A percentile compares a stretch with the other conserved stretches of the same genome.
phyloP scores from a whole-genome alignment of 495 filamentous ascomycete genomes.

The Tuber melanosporum region DNA sequence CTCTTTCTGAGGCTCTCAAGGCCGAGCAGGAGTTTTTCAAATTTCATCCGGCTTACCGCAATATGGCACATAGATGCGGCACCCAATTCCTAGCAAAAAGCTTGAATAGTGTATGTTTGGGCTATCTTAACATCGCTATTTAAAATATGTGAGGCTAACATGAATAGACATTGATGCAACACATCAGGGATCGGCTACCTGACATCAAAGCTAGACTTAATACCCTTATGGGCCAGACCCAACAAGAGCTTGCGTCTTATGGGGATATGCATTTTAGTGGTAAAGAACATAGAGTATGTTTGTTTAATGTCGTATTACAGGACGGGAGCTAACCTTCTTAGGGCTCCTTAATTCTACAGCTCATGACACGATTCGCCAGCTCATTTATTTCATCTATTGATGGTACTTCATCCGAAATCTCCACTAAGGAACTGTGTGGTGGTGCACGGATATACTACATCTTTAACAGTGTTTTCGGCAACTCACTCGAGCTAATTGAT shows the following conservation, averaged over 20 bases:
- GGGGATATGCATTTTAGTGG: slow-evolving; percentile 97
- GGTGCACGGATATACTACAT: slow-evolving; percentile 98
- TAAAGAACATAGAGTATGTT: slow-evolving; percentile 69
- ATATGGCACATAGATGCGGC: slow-evolving; percentile 88
- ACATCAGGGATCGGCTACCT: slow-evolving; percentile 90
- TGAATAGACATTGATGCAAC: slow-evolving; percentile 71
- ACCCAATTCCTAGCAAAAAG: slow-evolving; percentile 95
- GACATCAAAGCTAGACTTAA: slow-evolving; percentile 98
- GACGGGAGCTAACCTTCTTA: slow-evolving; percentile 25
- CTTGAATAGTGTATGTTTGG: slow-evolving; percentile 57
- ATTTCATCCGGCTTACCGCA: slow-evolving; percentile 93
- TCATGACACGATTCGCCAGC: slow-evolving; percentile 97
- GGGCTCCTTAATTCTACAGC: slow-evolving; percentile 86
- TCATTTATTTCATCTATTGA: slow-evolving; percentile 99
- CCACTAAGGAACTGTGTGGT: slow-evolving; percentile 95
- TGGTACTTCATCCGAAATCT: slow-evolving; percentile 95
- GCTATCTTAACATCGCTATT: neutral
- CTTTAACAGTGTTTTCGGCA: slow-evolving; percentile 98
- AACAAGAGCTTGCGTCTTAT: slow-evolving; percentile 97
- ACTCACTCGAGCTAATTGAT: slow-evolving; percentile 91
- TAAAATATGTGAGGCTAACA: slow-evolving; percentile 12
- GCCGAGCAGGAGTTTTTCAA: slow-evolving; percentile 93
- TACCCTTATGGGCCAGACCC: slow-evolving; percentile 97
- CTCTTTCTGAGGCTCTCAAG: slow-evolving; percentile 79
- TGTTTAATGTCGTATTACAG: neutral